phyloP scores from a whole-genome alignment of 1,139 yeast species.

The Protomyces inouyei region DNA sequence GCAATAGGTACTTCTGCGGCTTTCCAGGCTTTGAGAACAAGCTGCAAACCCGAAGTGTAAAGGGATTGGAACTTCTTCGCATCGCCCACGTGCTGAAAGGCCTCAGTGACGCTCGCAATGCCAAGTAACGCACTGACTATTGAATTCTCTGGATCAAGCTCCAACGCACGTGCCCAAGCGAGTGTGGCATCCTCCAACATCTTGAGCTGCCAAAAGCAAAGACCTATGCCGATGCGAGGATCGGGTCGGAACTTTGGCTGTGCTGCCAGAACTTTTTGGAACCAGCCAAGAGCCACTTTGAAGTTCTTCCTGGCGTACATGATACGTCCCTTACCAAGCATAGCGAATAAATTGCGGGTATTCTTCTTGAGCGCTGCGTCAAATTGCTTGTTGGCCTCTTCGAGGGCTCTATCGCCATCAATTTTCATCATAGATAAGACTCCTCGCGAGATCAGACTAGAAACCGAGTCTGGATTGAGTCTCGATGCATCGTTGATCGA shows the following conservation, averaged over 20 bases:
- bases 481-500: slow-evolving; percentile 40
- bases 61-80: slow-evolving; percentile 37
- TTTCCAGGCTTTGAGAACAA: slow-evolving; percentile 42
- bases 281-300: slow-evolving; percentile 66
- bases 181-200: slow-evolving; percentile 69
- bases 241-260: slow-evolving; percentile 79
- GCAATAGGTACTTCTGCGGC: slow-evolving; percentile 42
- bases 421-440: slow-evolving; percentile 41
- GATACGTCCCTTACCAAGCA: slow-evolving; percentile 80
- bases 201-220: slow-evolving; percentile 85
- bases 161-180: slow-evolving; percentile 79
- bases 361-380: slow-evolving; percentile 40
- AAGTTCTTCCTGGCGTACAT: slow-evolving; percentile 69
- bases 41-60: slow-evolving; percentile 40
- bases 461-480: slow-evolving; percentile 45
- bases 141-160: slow-evolving; percentile 57
- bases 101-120: slow-evolving; percentile 61
- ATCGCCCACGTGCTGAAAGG: slow-evolving; percentile 44
- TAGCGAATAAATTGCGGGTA: slow-evolving; percentile 63
- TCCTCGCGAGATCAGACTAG: slow-evolving; percentile 58
- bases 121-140: slow-evolving; percentile 64
- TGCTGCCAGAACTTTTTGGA: slow-evolving; percentile 72
- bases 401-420: slow-evolving; percentile 10
- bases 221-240: slow-evolving; percentile 90
- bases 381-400: slow-evolving; percentile 37